Conservation (phyloP, 306 rosid species). For the Inga laurina region DNA sequence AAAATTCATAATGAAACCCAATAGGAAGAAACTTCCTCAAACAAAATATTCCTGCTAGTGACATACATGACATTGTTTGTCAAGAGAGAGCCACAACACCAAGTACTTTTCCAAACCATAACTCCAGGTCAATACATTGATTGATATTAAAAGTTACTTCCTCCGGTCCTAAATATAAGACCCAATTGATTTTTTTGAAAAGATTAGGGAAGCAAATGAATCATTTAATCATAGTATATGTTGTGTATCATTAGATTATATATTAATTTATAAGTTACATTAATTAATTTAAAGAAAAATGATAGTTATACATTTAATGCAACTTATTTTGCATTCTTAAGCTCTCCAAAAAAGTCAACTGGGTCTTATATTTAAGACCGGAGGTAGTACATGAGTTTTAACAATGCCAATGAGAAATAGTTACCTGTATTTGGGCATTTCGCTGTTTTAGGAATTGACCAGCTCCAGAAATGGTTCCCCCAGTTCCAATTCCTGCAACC, state of each 20-base stretch:
- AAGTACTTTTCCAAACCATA: slow-evolving; percentile 4
- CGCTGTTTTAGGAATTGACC: slow-evolving; percentile 82
- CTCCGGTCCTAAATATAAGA: too few species aligned
- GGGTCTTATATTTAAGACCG: too few species aligned
- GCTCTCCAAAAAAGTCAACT: too few species aligned
- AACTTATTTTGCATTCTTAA: too few species aligned
- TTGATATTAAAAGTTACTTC: background rate
- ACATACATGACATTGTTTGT: slow-evolving; percentile 16
- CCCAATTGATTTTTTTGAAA: too few species aligned
- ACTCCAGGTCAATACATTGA: slow-evolving; percentile 21
- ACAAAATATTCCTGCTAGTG: slow-evolving; percentile 13
- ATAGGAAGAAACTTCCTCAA: slow-evolving; percentile 22
- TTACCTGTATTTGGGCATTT: slow-evolving; percentile 85
- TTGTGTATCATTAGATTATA: too few species aligned
- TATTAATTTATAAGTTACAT: too few species aligned
- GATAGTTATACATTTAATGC: too few species aligned
- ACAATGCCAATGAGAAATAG: slow-evolving; percentile 18
- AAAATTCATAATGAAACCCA: slow-evolving; percentile 23
- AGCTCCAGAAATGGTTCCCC: slow-evolving; percentile 92
- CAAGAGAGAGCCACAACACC: slow-evolving; percentile 6
- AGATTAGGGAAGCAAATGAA: too few species aligned
- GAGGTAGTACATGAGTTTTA: background rate
- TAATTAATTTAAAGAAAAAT: too few species aligned
- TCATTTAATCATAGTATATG: too few species aligned
- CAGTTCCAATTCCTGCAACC: slow-evolving; percentile 97